Base-by-base conservation (phyloP, 345 rosid genomes). In the Murraya koenigii region DNA sequence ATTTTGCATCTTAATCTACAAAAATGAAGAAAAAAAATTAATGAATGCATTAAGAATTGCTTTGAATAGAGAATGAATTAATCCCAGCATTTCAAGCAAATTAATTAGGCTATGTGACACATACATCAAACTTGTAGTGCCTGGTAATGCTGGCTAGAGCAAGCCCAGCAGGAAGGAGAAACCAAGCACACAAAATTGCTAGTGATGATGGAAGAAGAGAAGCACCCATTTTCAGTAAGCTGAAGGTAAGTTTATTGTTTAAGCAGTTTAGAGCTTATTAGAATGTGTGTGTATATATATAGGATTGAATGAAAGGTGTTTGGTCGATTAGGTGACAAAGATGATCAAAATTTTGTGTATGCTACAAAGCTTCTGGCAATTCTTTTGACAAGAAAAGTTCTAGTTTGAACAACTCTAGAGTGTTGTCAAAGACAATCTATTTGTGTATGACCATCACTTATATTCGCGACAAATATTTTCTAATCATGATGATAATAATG, bases 1-100 rank as follows among this genome's bases (percentile, higher is more conserved):
- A 63, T 89, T 91, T n/a, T 82, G 87, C 61, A 80, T 44, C 78
- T 75, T 78, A 79, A 88, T 83, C 88, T 89, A 77, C 20, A 58
- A 54, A 59, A 19, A 66, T 2, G 26, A 32, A 14, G 11, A 6
- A 1, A 14, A 1, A 14, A n/a, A n/a, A 49, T 44, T 44, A 44
- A 44, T 44, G 49, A 13, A 61, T 6, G 2, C 52, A 38, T 36
- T 26, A 23, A 66, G 75, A 61, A 39, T 5, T 58, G 7, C 17
- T 36, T 65, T 65, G 20, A 19, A 8, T 20, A 35, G 9, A 65
- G 6, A 35, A 33, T 65, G 23, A 32, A 52, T 52, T 15, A 65
- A 65, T 2, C 26, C 25, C 26, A 65, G 13, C 25, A 20, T 64
- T 62, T 30, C 68, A 19, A 14, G 66, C 22, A 63, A 32, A 44